Evolutionary conservation across 78 protist genomes (phyloP).

Genomic region (Dictyostelium capitatum): DNA sequence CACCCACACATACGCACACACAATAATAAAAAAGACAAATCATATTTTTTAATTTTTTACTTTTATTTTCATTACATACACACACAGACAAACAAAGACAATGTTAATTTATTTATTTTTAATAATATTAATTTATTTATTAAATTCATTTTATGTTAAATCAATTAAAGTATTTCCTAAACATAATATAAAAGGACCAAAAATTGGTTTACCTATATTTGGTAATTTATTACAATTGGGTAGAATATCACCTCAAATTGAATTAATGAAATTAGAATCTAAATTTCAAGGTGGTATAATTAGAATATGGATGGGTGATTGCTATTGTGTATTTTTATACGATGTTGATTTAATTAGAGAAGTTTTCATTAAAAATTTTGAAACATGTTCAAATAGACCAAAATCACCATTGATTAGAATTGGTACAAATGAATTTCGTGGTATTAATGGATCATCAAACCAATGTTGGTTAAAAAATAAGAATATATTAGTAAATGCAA

Average conservation of each 20-base stretch:
- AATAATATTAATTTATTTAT: not conserved
- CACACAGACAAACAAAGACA: not conserved
- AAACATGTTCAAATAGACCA: constrained; percentile 3
- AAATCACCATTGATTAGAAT: not conserved
- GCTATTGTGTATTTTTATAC: not conserved
- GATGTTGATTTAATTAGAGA: constrained; percentile 14
- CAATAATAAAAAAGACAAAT: not conserved
- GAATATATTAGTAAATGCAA: not conserved
- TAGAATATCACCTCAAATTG: not conserved
- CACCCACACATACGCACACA: not conserved
- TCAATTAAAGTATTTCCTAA: not conserved
- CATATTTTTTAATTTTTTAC: not conserved
- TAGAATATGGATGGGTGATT: constrained; percentile 55
- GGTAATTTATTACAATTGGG: constrained; percentile 20
- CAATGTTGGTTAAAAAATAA: not conserved
- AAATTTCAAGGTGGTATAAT: not conserved
- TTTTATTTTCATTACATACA: not conserved
- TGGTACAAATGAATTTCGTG: constrained; percentile 7
- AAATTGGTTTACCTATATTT: not conserved
- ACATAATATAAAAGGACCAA: not conserved
- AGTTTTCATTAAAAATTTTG: constrained; percentile 13
- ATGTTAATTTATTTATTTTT: not conserved
- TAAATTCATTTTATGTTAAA: not conserved
- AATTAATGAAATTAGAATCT: not conserved
- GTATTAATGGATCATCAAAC: not conserved